A percentile compares a stretch with the other conserved stretches of the same genome.
phyloP scores from a whole-genome alignment of 2,329 filamentous ascomycete species.

The Davidsoniella virescens region DNA sequence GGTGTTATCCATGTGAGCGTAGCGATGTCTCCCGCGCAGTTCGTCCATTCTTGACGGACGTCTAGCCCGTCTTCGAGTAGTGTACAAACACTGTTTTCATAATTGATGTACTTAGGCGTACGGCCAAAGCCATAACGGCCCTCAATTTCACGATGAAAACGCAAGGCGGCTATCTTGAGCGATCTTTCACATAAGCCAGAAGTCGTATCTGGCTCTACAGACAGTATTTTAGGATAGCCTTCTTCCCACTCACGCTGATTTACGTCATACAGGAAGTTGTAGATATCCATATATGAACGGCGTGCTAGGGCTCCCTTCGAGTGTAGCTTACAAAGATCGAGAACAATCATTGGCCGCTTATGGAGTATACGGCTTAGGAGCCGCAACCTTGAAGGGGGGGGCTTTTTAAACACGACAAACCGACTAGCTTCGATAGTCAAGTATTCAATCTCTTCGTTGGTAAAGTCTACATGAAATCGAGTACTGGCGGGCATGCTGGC shows the following conservation, averaged over 20 bases:
- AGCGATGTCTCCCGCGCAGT: constrained; percentile 44
- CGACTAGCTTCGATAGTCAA: constrained; percentile 12
- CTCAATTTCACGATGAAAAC: constrained; percentile 32
- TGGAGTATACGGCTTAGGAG: constrained; percentile 15
- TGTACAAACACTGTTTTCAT: constrained; percentile 28
- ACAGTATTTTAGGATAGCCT: background rate
- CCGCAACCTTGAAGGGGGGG: constrained; percentile 7
- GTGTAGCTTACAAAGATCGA: constrained; percentile 11
- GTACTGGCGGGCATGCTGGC: background rate
- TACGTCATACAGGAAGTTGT: constrained; percentile 24
- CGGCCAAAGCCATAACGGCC: constrained; percentile 29
- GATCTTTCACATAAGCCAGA: constrained; percentile 15
- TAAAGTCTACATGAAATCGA: constrained; percentile 30
- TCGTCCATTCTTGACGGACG: constrained; percentile 37
- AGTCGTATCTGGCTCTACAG: constrained; percentile 17
- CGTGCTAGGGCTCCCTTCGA: constrained; percentile 14
- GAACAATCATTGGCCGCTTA: constrained; percentile 3
- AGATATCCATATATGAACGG: constrained; percentile 21
- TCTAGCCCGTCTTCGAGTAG: constrained; percentile 35
- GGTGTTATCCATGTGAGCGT: constrained; percentile 41
- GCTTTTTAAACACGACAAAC: constrained; percentile 6
- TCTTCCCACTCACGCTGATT: constrained; percentile 18
- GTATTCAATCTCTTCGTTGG: constrained; percentile 22
- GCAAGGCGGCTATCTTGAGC: constrained; percentile 24
- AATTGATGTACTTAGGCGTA: constrained; percentile 27